Percentiles rank a stretch among this genome's conserved stretches.
These are phyloP conservation scores for Ophiocordyceps camponoti-floridani DNA, from an alignment of 2,329 filamentous ascomycete species.

Conservation along the genomic window DNA sequence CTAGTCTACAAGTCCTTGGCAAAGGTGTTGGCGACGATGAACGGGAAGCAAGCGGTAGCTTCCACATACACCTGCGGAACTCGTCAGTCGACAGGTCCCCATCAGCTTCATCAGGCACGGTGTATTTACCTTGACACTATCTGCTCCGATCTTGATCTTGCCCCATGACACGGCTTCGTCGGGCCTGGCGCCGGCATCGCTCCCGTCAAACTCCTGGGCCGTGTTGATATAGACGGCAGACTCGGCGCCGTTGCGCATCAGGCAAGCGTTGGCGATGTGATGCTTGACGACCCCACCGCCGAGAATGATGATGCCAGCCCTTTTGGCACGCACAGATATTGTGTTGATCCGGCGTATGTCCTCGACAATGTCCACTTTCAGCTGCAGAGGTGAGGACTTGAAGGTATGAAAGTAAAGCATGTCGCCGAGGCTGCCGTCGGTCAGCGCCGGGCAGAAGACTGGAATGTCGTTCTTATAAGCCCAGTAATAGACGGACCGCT, in stretches of 20 bases:
- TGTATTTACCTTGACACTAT: conserved; percentile 61
- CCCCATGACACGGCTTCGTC: conserved; percentile 98
- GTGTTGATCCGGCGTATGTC: conserved; percentile 91
- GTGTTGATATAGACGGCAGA: conserved; percentile 97
- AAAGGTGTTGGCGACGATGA: conserved; percentile 51
- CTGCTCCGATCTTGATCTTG: conserved; percentile 81
- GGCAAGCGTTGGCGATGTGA: conserved; percentile 90
- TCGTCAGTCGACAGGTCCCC: background rate
- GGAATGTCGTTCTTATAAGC: conserved; percentile 93
- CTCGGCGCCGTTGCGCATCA: conserved; percentile 96
- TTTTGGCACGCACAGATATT: conserved; percentile 69
- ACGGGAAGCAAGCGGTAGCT: conserved; percentile 45
- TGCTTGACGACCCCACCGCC: conserved; percentile 95
- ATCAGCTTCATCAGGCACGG: background rate
- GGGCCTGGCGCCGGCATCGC: conserved; percentile 82
- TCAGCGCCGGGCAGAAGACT: conserved; percentile 90
- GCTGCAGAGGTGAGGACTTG: conserved; percentile 63
- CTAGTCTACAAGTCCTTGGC: conserved; percentile 28
- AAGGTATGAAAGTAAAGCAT: conserved; percentile 99
- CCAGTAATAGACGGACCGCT: conserved; percentile 90
- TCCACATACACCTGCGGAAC: conserved; percentile 39
- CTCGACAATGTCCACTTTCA: conserved; percentile 80
- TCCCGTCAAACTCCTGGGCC: conserved; percentile 91
- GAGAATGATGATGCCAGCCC: conserved; percentile 86
- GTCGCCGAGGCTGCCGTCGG: conserved; percentile 86